A percentile compares a stretch with the other conserved stretches of the same genome.
phyloP scores from a whole-genome alignment of 2,329 filamentous ascomycete species.

The Neonectria punicea region DNA sequence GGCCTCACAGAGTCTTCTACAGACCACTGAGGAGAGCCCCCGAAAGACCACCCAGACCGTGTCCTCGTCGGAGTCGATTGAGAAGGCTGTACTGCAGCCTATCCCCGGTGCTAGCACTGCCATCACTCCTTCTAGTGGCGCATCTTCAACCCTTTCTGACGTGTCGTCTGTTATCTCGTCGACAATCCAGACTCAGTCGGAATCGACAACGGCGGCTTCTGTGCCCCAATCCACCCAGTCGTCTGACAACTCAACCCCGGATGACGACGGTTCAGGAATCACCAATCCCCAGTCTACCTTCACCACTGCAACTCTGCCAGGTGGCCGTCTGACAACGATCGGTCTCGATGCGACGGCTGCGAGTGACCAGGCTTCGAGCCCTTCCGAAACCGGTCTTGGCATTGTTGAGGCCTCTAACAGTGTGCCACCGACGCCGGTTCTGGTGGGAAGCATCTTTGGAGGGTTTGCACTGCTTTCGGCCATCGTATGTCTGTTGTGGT shows the following conservation, averaged over 20 bases:
- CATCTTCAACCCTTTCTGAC: conserved; percentile 17
- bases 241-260: conserved; percentile 20
- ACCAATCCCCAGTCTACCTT: conserved; percentile 27
- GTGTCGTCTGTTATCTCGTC: conserved; percentile 28
- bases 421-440: conserved; percentile 45
- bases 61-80: conserved; percentile 19
- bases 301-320: conserved; percentile 35
- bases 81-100: conserved; percentile 21
- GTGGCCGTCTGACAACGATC: conserved; percentile 36
- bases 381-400: conserved; percentile 24
- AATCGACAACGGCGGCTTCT: conserved; percentile 32
- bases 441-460: conserved; percentile 64
- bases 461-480: conserved; percentile 55
- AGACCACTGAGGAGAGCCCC: conserved; percentile 13
- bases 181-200: conserved; percentile 33
- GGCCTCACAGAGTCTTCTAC: not conserved
- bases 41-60: not conserved
- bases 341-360: conserved; percentile 33
- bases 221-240: conserved; percentile 29
- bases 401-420: conserved; percentile 23
- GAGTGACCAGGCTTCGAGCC: conserved; percentile 32
- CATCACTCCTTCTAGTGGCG: not conserved
- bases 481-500: conserved; percentile 61
- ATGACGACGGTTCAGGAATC: conserved; percentile 29
- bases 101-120: conserved; percentile 1